Evolutionary conservation across 352 stramenopile species (phyloP).

Genomic region (Phytophthora fragariae): DNA sequence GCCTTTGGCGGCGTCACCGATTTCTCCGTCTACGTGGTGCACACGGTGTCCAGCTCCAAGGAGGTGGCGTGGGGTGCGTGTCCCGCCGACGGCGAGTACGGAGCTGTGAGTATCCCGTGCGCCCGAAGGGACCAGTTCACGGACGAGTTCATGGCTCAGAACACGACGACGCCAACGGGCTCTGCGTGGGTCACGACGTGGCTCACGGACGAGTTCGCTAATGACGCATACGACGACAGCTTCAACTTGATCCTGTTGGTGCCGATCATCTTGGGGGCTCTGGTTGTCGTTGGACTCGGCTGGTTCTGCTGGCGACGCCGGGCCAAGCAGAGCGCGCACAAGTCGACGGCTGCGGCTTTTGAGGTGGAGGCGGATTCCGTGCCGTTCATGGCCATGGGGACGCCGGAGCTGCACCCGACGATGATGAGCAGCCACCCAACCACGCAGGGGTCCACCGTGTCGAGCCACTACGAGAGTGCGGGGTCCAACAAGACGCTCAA

Average conservation of each 20-base stretch:
- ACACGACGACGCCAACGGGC: slow-evolving; percentile 22
- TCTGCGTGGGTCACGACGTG: slow-evolving; percentile 32
- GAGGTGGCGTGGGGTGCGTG: slow-evolving; percentile 21
- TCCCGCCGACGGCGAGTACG: slow-evolving; percentile 5
- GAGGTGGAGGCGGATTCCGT: slow-evolving; percentile 9
- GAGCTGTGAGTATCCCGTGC: slow-evolving; percentile 22
- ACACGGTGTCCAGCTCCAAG: slow-evolving; percentile 16
- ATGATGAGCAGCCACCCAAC: slow-evolving; percentile 15
- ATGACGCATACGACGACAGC: slow-evolving; percentile 4
- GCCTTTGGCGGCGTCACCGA: not conserved
- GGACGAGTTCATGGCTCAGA: slow-evolving; percentile 25
- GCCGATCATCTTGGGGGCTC: slow-evolving; percentile 28
- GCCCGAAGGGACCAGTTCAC: slow-evolving; percentile 18
- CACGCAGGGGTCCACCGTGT: slow-evolving; percentile 19
- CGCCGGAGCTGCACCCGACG: slow-evolving; percentile 12
- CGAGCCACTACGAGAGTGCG: slow-evolving; percentile 30
- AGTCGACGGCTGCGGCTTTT: not conserved
- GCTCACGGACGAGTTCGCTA: slow-evolving; percentile 25
- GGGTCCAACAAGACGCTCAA: slow-evolving; percentile 37
- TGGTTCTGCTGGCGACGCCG: slow-evolving; percentile 27
- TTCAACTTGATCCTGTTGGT: slow-evolving; percentile 22
- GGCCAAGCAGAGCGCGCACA: slow-evolving; percentile 9
- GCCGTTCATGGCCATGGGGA: slow-evolving; percentile 16
- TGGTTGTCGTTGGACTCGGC: slow-evolving; percentile 12
- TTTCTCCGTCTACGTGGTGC: slow-evolving; percentile 37